phyloP scores from a whole-genome alignment of 1,139 yeast species.

The Diutina mesorugosa region DNA sequence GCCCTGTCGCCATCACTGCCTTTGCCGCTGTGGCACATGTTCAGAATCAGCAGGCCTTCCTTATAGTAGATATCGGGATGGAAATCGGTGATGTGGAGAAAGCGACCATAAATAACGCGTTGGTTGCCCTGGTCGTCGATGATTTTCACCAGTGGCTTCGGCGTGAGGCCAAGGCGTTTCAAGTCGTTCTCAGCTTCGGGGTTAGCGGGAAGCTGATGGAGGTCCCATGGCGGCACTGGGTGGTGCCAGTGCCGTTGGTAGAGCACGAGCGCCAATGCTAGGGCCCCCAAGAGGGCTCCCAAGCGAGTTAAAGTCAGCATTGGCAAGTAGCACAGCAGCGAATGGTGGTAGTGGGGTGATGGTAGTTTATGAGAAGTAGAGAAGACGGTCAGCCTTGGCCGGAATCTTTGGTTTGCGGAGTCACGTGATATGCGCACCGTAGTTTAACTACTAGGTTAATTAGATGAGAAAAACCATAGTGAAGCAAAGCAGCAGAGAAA shows the following conservation, averaged over 20 bases:
- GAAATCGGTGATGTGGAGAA: conserved; percentile 73
- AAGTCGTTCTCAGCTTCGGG: conserved; percentile 4
- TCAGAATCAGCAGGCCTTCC: conserved; percentile 35
- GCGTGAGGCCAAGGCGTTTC: conserved; percentile 18
- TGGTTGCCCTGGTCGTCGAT: conserved; percentile 14
- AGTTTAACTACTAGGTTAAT: neutral
- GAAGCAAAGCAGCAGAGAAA: too few species aligned
- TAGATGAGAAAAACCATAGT: too few species aligned
- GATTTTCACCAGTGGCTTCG: conserved; percentile 18
- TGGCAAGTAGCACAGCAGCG: neutral
- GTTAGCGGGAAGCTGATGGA: neutral
- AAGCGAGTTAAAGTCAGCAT: neutral
- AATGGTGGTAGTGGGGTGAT: neutral
- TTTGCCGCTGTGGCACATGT: conserved; percentile 46
- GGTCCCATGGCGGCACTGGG: neutral
- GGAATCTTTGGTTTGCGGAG: neutral
- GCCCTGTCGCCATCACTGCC: conserved; percentile 22
- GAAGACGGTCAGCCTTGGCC: neutral
- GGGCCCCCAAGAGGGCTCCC: neutral
- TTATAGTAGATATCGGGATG: conserved; percentile 73
- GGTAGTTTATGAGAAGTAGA: neutral
- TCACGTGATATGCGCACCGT: neutral
- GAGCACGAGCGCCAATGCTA: neutral
- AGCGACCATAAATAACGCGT: conserved; percentile 46
- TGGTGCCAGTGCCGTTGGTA: neutral